Conservation (phyloP, 2,329 filamentous ascomycete species). For the Penicillium sp. region DNA sequence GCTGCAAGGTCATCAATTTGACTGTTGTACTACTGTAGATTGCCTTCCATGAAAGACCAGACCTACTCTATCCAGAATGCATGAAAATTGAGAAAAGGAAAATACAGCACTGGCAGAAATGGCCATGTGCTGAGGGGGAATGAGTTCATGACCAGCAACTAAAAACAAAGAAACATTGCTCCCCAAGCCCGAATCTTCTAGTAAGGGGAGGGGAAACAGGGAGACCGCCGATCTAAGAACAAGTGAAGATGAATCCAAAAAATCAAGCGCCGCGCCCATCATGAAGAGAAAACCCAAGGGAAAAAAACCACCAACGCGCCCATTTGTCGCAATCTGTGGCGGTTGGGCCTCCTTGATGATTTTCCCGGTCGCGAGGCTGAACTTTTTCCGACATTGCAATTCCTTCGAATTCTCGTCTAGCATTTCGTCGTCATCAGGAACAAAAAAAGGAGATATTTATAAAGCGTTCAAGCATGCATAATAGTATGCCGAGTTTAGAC, state of each 20-base stretch:
- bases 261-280: conserved; percentile 5
- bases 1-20: background rate
- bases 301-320: background rate
- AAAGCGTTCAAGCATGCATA: conserved; percentile 1
- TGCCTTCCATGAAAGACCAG: background rate
- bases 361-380: conserved; percentile 13
- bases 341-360: too few relatives aligned
- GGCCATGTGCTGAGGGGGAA: conserved; percentile 15
- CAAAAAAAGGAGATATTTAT: conserved; percentile 23
- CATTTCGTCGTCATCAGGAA: conserved; percentile 40
- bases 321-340: too few relatives aligned
- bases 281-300: background rate
- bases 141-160: conserved; percentile 23
- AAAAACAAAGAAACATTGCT: conserved; percentile 19
- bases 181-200: conserved; percentile 14
- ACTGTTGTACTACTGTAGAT: background rate
- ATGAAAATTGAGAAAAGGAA: conserved; percentile 5
- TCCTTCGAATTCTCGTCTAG: conserved; percentile 35
- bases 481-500: conserved; percentile 61
- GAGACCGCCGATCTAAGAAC: conserved; percentile 13
- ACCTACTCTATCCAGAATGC: background rate
- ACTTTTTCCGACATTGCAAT: conserved; percentile 28
- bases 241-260: background rate
- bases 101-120: conserved; percentile 10
- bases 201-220: conserved; percentile 7